phyloP scores from a whole-genome alignment of 352 stramenopile genomes.

The Phytophthora tentaculata region DNA sequence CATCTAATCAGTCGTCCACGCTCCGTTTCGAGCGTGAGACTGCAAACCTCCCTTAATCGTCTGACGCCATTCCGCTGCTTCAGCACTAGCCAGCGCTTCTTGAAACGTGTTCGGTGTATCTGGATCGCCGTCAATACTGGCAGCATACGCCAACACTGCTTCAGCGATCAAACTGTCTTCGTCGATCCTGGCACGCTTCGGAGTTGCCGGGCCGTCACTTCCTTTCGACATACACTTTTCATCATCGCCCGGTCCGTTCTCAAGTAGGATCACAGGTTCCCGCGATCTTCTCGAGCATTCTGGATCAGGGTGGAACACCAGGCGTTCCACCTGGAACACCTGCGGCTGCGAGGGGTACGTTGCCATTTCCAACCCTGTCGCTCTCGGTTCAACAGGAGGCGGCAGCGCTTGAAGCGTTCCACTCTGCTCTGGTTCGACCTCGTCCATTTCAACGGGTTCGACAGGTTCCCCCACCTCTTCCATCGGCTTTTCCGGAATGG shows the following conservation, averaged over 20 bases:
- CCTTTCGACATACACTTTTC: too few relatives aligned
- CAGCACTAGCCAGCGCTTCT: not conserved
- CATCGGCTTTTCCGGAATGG: not conserved
- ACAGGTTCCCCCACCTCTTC: not conserved
- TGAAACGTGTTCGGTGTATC: not conserved
- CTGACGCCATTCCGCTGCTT: not conserved
- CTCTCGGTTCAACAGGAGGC: too few relatives aligned
- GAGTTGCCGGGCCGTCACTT: not conserved
- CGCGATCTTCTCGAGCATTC: too few relatives aligned
- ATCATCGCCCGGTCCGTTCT: not conserved
- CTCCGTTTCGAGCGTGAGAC: not conserved
- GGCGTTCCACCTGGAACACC: not conserved
- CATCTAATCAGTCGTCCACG: conserved; percentile 18
- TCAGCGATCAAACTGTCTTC: not conserved
- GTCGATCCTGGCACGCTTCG: not conserved
- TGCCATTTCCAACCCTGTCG: not conserved
- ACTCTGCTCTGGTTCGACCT: not conserved
- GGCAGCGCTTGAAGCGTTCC: too few relatives aligned
- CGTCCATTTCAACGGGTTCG: not conserved
- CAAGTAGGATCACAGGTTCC: not conserved
- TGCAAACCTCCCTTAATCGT: not conserved
- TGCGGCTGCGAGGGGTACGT: not conserved
- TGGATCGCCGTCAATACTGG: not conserved
- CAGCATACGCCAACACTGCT: not conserved
- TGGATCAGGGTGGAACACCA: not conserved